Evolutionary conservation across 169 alveolate species (phyloP).

Genomic region (Toxoplasma gondii): DNA sequence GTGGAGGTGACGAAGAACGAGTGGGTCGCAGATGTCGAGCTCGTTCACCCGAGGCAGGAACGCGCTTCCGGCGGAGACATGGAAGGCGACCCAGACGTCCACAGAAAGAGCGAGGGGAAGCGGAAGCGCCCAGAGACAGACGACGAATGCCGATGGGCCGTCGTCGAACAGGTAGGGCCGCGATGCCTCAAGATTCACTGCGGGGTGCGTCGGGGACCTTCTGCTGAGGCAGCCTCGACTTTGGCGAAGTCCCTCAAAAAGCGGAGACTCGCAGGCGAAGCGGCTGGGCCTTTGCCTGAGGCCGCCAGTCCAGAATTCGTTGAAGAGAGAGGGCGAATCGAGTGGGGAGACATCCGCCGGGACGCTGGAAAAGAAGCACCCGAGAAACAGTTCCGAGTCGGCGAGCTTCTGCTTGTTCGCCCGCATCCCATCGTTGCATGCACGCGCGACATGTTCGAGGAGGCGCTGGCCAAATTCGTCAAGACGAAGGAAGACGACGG

Average conservation of each 20-base stretch:
- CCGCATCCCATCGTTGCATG: neutral
- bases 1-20: neutral
- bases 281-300: neutral
- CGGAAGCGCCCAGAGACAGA: neutral
- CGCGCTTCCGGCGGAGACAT: neutral
- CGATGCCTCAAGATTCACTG: neutral
- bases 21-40: conserved; percentile 23
- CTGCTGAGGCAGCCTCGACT: neutral
- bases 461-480: neutral
- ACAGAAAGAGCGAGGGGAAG: neutral
- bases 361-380: neutral
- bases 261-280: neutral
- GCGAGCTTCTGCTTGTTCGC: neutral
- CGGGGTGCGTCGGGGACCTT: neutral
- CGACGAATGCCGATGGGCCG: neutral
- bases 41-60: neutral
- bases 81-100: neutral
- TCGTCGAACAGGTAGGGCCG: neutral
- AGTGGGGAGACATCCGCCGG: neutral
- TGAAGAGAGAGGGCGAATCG: conserved; percentile 6
- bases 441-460: neutral
- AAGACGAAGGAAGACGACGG: neutral
- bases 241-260: neutral
- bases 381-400: neutral
- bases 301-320: neutral